Percentiles rank a stretch among this genome's conserved stretches.
These are phyloP conservation scores for Blastomyces emzantsi DNA, from an alignment of 2,329 filamentous ascomycete species.

Conservation along the genomic window DNA sequence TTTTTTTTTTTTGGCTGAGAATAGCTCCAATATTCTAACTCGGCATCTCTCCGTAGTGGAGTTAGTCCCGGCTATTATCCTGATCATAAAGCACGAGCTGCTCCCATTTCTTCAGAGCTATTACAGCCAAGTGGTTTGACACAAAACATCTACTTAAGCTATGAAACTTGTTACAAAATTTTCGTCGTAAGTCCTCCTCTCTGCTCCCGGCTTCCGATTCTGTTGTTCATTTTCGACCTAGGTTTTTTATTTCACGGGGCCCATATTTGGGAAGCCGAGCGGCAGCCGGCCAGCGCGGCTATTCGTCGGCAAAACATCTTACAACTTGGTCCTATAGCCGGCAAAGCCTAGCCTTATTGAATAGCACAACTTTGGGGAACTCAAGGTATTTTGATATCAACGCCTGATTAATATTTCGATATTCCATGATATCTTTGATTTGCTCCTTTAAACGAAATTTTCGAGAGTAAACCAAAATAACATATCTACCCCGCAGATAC, in stretches of 20 bases:
- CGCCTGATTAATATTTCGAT: not conserved
- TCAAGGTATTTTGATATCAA: not conserved
- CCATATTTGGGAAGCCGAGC: too few relatives aligned
- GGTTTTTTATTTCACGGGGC: not conserved
- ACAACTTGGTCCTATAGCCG: not conserved
- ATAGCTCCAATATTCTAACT: not conserved
- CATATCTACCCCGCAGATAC: not conserved
- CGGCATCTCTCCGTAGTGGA: not conserved
- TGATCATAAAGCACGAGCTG: not conserved
- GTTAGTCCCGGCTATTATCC: not conserved
- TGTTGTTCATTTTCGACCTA: not conserved
- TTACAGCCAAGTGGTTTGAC: not conserved
- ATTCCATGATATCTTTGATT: not conserved
- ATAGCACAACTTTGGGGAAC: not conserved
- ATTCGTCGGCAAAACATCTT: not conserved
- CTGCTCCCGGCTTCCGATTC: not conserved
- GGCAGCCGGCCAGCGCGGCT: not conserved
- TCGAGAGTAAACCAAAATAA: not conserved
- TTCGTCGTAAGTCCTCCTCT: not conserved
- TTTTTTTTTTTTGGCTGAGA: too few relatives aligned
- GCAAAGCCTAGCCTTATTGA: not conserved
- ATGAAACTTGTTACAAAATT: constrained; percentile 1
- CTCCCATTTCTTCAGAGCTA: not conserved
- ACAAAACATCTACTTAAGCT: not conserved
- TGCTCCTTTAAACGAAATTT: not conserved